phyloP scores from a whole-genome alignment of 352 stramenopile species.

The Globisporangium radiosum region DNA sequence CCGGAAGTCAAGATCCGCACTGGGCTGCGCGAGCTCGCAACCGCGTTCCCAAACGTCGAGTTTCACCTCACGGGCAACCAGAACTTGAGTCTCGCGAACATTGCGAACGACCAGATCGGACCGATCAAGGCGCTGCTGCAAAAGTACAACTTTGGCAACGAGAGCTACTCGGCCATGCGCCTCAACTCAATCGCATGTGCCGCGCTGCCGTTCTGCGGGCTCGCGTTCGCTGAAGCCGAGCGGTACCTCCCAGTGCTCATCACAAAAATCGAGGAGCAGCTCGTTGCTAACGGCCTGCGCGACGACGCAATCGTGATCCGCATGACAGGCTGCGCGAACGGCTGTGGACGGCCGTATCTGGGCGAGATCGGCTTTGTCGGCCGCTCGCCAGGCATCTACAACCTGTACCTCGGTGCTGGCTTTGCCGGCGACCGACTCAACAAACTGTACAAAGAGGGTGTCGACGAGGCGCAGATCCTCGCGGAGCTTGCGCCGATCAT shows the following conservation, averaged over 20 bases:
- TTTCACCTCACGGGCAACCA: conserved; percentile 96
- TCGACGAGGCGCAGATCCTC: conserved; percentile 78
- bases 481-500: conserved; percentile 66
- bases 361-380: conserved; percentile 97
- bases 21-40: conserved; percentile 87
- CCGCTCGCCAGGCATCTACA: conserved; percentile 94
- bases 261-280: conserved; percentile 87
- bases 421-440: conserved; percentile 66
- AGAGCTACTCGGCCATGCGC: conserved; percentile 73
- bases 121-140: conserved; percentile 89
- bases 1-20: conserved; percentile 79
- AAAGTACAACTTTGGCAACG: conserved; percentile 89
- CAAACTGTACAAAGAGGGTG: conserved; percentile 78
- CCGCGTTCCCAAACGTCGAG: conserved; percentile 88
- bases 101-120: conserved; percentile 86
- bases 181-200: conserved; percentile 93
- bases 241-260: conserved; percentile 92
- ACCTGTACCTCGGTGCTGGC: conserved; percentile 94
- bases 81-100: conserved; percentile 93
- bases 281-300: conserved; percentile 86
- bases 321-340: conserved; percentile 98
- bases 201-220: conserved; percentile 93
- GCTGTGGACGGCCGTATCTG: conserved; percentile 96
- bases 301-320: conserved; percentile 96
- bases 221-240: conserved; percentile 97